Evolutionary conservation across 805 yeast genomes (phyloP), one percentile per base, ranked within the genome.

Genomic region (Yarrowia sp.): DNA sequence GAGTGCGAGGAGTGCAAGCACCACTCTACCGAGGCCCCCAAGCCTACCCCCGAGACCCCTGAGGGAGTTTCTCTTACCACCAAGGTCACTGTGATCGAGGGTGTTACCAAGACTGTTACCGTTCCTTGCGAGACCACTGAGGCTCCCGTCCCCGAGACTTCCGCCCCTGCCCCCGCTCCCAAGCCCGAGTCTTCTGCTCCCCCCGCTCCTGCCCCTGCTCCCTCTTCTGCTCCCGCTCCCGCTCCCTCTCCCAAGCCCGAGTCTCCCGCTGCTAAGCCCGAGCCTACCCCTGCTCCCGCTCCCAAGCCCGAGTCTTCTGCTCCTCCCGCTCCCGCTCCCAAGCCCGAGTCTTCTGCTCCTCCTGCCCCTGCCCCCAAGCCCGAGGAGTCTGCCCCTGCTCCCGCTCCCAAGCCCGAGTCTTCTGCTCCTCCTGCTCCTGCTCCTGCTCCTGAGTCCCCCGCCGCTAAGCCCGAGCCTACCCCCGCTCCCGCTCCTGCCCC

Each of bases 1-100:
- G 88, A 91, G 84, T 87, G 90, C 80, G 58, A 52, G 43, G 43
- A 52, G 58, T 52, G 58, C 58, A 38, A 52, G 58, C 58, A 52
- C 58, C 61, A 50, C 72, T 69, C 60, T 15, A 53, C 60, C 70
- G 69, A 72, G 58, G 69, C 66, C 36, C 36, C 71, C 65, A 49
- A 63, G 38, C 71, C 75, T 50, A 73, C 69, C 60, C 19, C 60
- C 34, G 68, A 69, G 34, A 40, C 17, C 38, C 65, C 68, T 36
- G 68, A 38, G 13, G 66, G 60, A 5, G 60, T 53, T 24, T 69
- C 70, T 44, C 55, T 68, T 19, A 44, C 70, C 42, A 66, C 70
- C 19, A 55, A 47, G 49, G 46, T 68, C 52, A 66, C 63, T 46
- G 60, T 70, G 6, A n/a, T 68, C n/a, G 69, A 55, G 39, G 68